A percentile compares a stretch with the other conserved stretches of the same genome.
Evolutionary conservation across 176 grass and related monocot species (phyloP).

Genomic region (Cenchrus fungigraminus): DNA sequence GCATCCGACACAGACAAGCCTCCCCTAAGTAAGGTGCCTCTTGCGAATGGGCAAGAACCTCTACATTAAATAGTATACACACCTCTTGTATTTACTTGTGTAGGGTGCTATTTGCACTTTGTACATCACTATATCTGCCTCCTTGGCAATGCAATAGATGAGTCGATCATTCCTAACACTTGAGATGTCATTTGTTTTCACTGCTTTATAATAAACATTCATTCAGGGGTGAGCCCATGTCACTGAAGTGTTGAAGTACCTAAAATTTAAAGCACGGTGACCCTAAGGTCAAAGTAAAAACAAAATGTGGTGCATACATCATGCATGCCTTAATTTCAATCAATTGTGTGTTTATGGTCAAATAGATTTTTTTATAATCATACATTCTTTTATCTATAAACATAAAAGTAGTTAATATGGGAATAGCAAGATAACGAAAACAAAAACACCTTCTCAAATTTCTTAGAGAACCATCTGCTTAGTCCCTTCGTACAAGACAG

Average conservation of each 20-base stretch:
- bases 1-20: no score
- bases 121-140: no score
- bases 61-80: no score
- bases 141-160: no score
- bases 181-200: background rate
- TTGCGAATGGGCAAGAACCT: no score
- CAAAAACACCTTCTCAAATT: slow-evolving; percentile 57
- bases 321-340: background rate
- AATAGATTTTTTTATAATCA: background rate
- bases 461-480: slow-evolving; percentile 56
- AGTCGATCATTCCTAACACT: no score
- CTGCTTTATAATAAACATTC: background rate
- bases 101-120: no score
- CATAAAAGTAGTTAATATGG: slow-evolving; percentile 32
- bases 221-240: background rate
- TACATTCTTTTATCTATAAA: slow-evolving; percentile 11
- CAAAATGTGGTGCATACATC: slow-evolving; percentile 3
- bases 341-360: slow-evolving; percentile 14
- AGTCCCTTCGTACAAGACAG: slow-evolving; percentile 47
- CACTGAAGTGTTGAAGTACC: slow-evolving; percentile 4
- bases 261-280: slow-evolving; percentile 3
- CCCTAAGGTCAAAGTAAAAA: background rate
- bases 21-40: no score
- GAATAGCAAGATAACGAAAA: slow-evolving; percentile 11
- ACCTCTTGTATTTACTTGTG: no score